Conservation (phyloP, 352 stramenopile species). For the Phytophthora tubulina region DNA sequence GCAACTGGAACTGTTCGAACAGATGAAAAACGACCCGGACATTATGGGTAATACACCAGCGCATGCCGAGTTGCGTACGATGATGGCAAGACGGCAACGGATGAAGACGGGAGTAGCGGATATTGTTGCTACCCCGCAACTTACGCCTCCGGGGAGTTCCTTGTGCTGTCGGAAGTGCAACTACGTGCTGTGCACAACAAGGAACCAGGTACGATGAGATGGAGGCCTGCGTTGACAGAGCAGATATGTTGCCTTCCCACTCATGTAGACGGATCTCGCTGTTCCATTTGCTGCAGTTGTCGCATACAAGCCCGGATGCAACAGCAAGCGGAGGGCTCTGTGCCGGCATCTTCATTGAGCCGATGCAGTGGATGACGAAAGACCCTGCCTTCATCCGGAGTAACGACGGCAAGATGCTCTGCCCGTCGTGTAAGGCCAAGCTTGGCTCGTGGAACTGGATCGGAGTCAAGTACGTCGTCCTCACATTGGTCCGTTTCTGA, state of each 20-base stretch:
- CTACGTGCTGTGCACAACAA: slow-evolving; percentile 54
- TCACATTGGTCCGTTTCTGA: not conserved
- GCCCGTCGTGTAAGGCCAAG: slow-evolving; percentile 75
- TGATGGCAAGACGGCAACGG: slow-evolving; percentile 52
- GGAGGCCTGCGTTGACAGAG: not conserved
- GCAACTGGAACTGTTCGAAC: slow-evolving; percentile 76
- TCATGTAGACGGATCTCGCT: not conserved
- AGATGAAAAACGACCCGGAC: slow-evolving; percentile 58
- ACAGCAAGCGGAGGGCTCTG: slow-evolving; percentile 16
- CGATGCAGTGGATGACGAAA: slow-evolving; percentile 74
- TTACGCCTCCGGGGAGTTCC: slow-evolving; percentile 24
- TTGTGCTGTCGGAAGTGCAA: slow-evolving; percentile 73
- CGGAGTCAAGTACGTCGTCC: slow-evolving; percentile 68
- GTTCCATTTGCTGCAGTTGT: slow-evolving; percentile 27
- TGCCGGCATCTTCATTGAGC: slow-evolving; percentile 62
- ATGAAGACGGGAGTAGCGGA: slow-evolving; percentile 37
- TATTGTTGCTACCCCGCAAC: slow-evolving; percentile 42
- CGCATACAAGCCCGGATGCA: slow-evolving; percentile 20
- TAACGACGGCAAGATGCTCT: slow-evolving; percentile 72
- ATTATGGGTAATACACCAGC: slow-evolving; percentile 54
- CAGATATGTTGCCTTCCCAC: not conserved
- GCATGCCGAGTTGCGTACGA: slow-evolving; percentile 73
- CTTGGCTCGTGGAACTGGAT: slow-evolving; percentile 85
- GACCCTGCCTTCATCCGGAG: slow-evolving; percentile 34
- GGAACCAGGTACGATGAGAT: slow-evolving; percentile 53